phyloP scores from a whole-genome alignment of 2,329 filamentous ascomycete species.

The Trichoderma lentiforme region DNA sequence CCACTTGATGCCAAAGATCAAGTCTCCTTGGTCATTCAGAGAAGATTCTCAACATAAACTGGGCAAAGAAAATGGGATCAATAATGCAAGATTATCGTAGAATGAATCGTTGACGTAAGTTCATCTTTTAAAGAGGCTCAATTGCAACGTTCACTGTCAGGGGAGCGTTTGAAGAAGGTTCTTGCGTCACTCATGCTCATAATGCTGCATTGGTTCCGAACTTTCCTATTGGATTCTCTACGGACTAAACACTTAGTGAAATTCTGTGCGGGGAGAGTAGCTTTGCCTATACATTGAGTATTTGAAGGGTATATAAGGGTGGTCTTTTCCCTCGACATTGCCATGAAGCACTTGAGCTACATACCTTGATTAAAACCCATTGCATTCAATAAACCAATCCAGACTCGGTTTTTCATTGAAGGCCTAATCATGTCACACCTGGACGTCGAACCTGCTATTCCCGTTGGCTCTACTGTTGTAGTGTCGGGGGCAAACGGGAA shows the following conservation, averaged over 20 bases:
- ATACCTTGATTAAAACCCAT: background rate
- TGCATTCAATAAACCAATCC: background rate
- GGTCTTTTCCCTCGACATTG: background rate
- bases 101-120: background rate
- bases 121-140: background rate
- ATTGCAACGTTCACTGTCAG: background rate
- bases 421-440: background rate
- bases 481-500: constrained; percentile 37
- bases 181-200: background rate
- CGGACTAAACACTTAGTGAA: background rate
- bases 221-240: background rate
- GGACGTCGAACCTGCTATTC: background rate
- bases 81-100: background rate
- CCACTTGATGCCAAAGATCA: background rate
- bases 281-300: background rate
- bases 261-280: background rate
- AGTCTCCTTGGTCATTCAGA: background rate
- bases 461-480: constrained; percentile 10
- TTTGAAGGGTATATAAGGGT: background rate
- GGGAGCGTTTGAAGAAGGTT: background rate
- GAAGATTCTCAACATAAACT: background rate
- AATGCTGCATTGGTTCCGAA: background rate
- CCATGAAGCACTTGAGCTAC: background rate
- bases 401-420: background rate
- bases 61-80: background rate